These are phyloP conservation scores for Globisporangium uncinulatum DNA, from an alignment of 352 stramenopile species.

Conservation along the genomic window DNA sequence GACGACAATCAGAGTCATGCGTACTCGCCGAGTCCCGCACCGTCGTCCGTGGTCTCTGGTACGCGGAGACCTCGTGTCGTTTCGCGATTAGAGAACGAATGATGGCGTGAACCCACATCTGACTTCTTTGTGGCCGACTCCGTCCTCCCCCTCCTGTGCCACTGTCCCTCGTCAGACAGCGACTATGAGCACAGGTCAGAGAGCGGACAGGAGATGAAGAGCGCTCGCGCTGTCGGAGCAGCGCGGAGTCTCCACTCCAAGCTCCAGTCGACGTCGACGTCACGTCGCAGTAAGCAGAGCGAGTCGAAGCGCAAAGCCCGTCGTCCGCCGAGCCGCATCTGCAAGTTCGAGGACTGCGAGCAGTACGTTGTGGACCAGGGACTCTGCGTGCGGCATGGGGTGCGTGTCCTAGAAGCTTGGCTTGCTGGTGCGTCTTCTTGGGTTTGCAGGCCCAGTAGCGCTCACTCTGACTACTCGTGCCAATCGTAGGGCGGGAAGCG, in stretches of 20 bases:
- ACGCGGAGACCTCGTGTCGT: neutral
- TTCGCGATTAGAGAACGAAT: too few species aligned
- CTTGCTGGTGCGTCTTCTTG: neutral
- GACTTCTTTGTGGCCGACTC: conserved; percentile 2
- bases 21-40: conserved; percentile 14
- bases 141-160: neutral
- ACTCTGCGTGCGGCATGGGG: conserved; percentile 68
- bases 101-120: conserved; percentile 6
- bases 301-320: conserved; percentile 49
- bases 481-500: conserved; percentile 13
- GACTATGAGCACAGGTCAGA: conserved; percentile 12
- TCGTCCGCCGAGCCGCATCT: conserved; percentile 56
- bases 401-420: conserved; percentile 17
- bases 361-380: conserved; percentile 78
- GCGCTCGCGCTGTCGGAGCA: neutral
- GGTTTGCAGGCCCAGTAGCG: neutral
- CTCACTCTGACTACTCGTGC: neutral
- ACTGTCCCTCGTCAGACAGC: conserved; percentile 11
- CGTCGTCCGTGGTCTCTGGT: conserved; percentile 17
- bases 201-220: conserved; percentile 3
- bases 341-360: conserved; percentile 65
- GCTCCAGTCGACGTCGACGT: neutral
- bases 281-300: conserved; percentile 17
- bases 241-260: neutral
- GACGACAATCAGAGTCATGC: conserved; percentile 10